phyloP scores from a whole-genome alignment of 305 asterid species.

The Solanum hybrid region DNA sequence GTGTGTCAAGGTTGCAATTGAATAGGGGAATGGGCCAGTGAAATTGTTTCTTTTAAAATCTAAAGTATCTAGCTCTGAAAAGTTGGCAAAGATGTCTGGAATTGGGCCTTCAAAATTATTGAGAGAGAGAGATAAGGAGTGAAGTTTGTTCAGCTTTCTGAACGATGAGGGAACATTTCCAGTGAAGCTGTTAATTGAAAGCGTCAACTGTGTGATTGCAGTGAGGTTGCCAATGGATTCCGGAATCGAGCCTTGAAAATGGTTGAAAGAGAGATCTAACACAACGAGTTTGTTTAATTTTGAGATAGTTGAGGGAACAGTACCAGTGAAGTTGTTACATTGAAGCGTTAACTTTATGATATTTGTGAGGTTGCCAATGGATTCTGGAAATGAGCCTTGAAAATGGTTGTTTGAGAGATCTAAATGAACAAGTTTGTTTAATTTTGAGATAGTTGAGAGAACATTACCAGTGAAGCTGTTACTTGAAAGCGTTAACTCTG shows the following conservation, averaged over 20 bases:
- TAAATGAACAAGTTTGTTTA: background rate
- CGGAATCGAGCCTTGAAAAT: background rate
- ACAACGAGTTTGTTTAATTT: background rate
- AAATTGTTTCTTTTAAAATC: background rate
- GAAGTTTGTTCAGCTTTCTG: background rate
- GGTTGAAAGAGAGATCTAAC: background rate
- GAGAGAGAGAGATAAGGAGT: background rate
- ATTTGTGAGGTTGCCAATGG: background rate
- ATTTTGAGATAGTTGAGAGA: background rate
- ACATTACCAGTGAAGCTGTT: background rate
- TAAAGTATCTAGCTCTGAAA: background rate
- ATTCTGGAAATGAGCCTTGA: background rate
- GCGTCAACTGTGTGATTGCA: background rate
- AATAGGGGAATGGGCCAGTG: background rate
- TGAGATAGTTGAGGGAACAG: background rate
- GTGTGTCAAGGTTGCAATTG: background rate
- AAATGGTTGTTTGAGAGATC: background rate
- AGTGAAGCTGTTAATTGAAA: background rate
- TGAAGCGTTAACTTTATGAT: background rate
- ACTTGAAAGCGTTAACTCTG: rapidly evolving
- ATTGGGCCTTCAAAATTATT: background rate
- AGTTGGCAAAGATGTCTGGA: background rate
- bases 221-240: background rate
- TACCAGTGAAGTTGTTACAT: background rate
- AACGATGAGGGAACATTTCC: background rate